Base-by-base conservation (phyloP, 305 asterid species). In the Solanum hybrid region DNA sequence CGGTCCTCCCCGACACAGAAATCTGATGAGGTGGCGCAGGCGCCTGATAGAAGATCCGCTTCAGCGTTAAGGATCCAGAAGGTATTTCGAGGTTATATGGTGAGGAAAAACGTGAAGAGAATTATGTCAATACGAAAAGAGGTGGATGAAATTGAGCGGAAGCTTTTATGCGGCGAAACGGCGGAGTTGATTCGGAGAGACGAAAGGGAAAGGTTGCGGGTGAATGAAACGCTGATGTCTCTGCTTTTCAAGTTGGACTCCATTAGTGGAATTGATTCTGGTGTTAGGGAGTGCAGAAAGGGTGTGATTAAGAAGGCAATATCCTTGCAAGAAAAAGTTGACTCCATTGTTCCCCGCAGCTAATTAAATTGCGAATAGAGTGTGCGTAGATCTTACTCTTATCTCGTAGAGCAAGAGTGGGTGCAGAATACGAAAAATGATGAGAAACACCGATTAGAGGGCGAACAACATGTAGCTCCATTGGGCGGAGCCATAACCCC, bases 21-120 rank as follows among this genome's bases (percentile, higher is more conserved):
- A 38, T n/a, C 86, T 13, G 51, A 80, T 64, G 27, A 64, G 27
- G 3, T 10, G 73, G 26, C 8, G 24, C 60, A 60, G 31, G 76
- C 17, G 35, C 35, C 89, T 8, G 16, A 69, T 79, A 88, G 4
- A 92, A 88, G 3, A 92, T 92, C 82, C 91, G 92, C 51, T 13
- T 91, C 95, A 1, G 99, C 98, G 5, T 42, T 91, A 92, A 94
- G 81, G 90, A 93, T 97, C 22, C 99, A 97, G 94, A 96, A 92
- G 92, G 95, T 91, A 31, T 93, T 96, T 89, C 91, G 96, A 91
- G 99, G 98, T 0, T 95, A 90, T 93, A 79, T 94, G 88, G 97
- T 94, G 26, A 89, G 98, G 81, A 96, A 92, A 60, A 91, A 92
- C 87, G 34, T 95, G 94, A 91, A 88, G 92, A 95, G 91, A 90